phyloP scores from a whole-genome alignment of 805 yeast genomes.

The Wickerhamiella kazuoi region DNA sequence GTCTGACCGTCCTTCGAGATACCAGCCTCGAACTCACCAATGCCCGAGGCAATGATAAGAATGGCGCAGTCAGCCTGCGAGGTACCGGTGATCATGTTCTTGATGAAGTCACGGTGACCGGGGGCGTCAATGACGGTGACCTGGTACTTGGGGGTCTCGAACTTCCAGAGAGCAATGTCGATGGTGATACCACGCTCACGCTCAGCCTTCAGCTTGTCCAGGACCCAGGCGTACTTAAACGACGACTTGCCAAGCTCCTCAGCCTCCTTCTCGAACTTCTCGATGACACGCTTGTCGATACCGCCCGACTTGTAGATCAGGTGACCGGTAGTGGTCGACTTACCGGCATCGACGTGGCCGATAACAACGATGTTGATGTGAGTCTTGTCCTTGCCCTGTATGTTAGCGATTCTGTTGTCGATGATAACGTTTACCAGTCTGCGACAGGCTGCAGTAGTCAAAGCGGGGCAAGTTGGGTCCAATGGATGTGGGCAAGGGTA shows the following conservation, averaged over 20 bases:
- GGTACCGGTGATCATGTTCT: conserved; percentile 92
- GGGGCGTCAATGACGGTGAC: conserved; percentile 91
- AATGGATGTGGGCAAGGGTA: not conserved
- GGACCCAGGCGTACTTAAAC: conserved; percentile 95
- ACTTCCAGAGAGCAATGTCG: conserved; percentile 83
- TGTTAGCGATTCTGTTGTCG: not conserved
- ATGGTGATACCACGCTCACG: conserved; percentile 95
- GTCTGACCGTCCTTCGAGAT: conserved; percentile 90
- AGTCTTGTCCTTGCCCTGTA: conserved; percentile 83
- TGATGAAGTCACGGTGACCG: conserved; percentile 93
- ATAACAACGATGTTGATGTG: conserved; percentile 99
- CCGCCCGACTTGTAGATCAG: conserved; percentile 98
- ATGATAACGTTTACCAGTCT: no score
- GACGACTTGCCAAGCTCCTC: conserved; percentile 95
- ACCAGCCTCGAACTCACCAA: conserved; percentile 92
- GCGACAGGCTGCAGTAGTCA: no score
- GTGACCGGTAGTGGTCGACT: conserved; percentile 99
- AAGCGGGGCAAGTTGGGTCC: no score
- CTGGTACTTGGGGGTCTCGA: conserved; percentile 77
- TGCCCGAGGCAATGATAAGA: conserved; percentile 79
- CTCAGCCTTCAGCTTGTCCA: conserved; percentile 90
- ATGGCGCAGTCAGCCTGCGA: conserved; percentile 89
- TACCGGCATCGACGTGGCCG: conserved; percentile 99
- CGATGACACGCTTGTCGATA: conserved; percentile 95
- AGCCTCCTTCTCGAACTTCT: conserved; percentile 96